Percentiles rank a stretch among this genome's conserved stretches.
Evolutionary conservation across 208 protist species (phyloP).

Genomic region (Trypanosoma melophagium): DNA sequence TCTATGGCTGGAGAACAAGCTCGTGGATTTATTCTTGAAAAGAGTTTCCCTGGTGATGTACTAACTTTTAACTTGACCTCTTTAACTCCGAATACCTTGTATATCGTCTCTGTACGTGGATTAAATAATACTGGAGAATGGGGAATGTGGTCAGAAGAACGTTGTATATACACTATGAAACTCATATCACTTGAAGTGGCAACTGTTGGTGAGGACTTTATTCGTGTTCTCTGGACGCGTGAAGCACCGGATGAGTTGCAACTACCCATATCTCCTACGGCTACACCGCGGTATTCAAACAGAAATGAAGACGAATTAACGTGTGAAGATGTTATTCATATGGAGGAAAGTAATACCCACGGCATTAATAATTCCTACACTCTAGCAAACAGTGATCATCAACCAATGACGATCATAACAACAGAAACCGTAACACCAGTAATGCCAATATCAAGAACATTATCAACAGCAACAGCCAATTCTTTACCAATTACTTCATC

Average conservation of each 20-base stretch:
- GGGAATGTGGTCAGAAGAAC: slow-evolving; percentile 84
- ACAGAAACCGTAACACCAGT: too few relatives aligned
- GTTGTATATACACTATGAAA: slow-evolving; percentile 86
- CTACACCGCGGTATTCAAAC: not conserved
- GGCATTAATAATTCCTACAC: not conserved
- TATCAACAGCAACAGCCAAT: slow-evolving; percentile 3
- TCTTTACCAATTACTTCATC: too few relatives aligned
- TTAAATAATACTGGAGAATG: slow-evolving; percentile 70
- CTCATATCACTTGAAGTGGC: slow-evolving; percentile 52
- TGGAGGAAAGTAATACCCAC: not conserved
- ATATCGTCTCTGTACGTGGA: slow-evolving; percentile 61
- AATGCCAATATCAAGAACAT: not conserved
- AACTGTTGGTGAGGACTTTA: slow-evolving; percentile 86
- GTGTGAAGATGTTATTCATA: too few relatives aligned
- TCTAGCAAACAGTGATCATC: too few relatives aligned
- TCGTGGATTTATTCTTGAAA: slow-evolving; percentile 48
- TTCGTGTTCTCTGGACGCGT: slow-evolving; percentile 73
- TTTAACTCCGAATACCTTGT: slow-evolving; percentile 70
- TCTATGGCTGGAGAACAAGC: slow-evolving; percentile 4
- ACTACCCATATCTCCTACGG: slow-evolving; percentile 6
- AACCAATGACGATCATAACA: too few relatives aligned
- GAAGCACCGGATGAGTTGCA: slow-evolving; percentile 65
- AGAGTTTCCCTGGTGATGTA: slow-evolving; percentile 51
- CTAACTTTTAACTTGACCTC: slow-evolving; percentile 37
- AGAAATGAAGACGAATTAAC: not conserved